Conservation (phyloP, 164 flowering plant species). For the Aristolochia californica region DNA sequence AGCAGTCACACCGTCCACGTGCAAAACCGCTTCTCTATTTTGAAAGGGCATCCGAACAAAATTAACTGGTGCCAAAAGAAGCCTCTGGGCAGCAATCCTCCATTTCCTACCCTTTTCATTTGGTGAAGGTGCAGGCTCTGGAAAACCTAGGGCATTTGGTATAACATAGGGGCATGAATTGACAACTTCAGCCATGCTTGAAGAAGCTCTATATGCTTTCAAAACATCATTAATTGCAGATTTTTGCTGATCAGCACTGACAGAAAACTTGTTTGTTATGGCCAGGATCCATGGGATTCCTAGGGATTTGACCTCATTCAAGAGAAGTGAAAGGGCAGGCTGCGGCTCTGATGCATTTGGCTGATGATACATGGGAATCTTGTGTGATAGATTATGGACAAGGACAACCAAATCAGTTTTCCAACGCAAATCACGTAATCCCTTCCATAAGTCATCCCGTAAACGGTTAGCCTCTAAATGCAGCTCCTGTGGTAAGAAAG, state of each 20-base stretch:
- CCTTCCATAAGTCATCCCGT: constrained; percentile 81
- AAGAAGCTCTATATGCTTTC: constrained; percentile 71
- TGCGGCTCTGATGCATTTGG: constrained; percentile 34
- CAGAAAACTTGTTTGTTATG: constrained; percentile 85
- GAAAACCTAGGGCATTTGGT: constrained; percentile 40
- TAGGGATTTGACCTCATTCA: constrained; percentile 82
- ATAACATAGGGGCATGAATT: constrained; percentile 83
- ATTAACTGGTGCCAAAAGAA: constrained; percentile 50
- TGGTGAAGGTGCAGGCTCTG: constrained; percentile 30
- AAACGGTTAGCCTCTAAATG: constrained; percentile 51
- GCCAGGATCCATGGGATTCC: constrained; percentile 96
- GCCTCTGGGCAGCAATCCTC: constrained; percentile 30
- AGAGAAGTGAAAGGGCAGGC: constrained; percentile 70
- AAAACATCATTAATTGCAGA: constrained; percentile 56
- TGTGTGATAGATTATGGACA: constrained; percentile 90
- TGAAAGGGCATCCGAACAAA: constrained; percentile 71
- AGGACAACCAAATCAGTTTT: constrained; percentile 84
- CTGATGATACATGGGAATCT: constrained; percentile 45
- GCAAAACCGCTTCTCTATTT: constrained; percentile 51
- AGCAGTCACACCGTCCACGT: constrained; percentile 65
- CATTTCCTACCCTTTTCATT: constrained; percentile 25
- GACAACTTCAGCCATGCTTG: constrained; percentile 46
- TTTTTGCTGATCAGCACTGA: constrained; percentile 88
- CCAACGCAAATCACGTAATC: constrained; percentile 69
- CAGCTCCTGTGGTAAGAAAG: constrained; percentile 52